These are phyloP conservation scores for Trifolium pratense DNA, from an alignment of 306 rosid genomes.

Conservation along the genomic window DNA sequence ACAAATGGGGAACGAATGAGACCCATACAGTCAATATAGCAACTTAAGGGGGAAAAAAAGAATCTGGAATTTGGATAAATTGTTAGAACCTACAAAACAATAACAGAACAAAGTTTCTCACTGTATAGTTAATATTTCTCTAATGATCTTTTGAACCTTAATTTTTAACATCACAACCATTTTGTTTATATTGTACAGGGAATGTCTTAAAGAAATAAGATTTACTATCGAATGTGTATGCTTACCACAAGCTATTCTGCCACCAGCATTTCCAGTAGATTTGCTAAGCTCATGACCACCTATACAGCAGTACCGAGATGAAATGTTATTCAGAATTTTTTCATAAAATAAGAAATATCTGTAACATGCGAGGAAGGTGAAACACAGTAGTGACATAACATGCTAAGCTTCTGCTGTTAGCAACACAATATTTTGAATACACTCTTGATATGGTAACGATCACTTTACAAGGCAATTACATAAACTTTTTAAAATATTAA, in stretches of 20 bases:
- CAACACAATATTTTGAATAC: constrained; percentile 5
- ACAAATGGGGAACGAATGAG: background rate
- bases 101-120: background rate
- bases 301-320: constrained; percentile 32
- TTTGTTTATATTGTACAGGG: constrained; percentile 12
- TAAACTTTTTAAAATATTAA: background rate
- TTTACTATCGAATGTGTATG: background rate
- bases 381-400: constrained; percentile 5
- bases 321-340: background rate
- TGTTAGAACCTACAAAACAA: background rate
- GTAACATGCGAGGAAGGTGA: background rate
- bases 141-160: background rate
- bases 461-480: background rate
- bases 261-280: constrained; percentile 96
- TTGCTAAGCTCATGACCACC: constrained; percentile 99
- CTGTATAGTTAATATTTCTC: background rate
- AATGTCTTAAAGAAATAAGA: constrained; percentile 18
- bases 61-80: background rate
- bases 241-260: constrained; percentile 93
- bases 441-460: background rate
- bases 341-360: background rate
- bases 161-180: constrained; percentile 1
- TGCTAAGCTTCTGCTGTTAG: background rate
- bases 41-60: background rate
- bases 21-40: constrained; percentile 25